A percentile compares a stretch with the other conserved stretches of the same genome.
These are phyloP conservation scores for Podospora fimiseda DNA, from an alignment of 495 filamentous ascomycete species.

Conservation along the genomic window DNA sequence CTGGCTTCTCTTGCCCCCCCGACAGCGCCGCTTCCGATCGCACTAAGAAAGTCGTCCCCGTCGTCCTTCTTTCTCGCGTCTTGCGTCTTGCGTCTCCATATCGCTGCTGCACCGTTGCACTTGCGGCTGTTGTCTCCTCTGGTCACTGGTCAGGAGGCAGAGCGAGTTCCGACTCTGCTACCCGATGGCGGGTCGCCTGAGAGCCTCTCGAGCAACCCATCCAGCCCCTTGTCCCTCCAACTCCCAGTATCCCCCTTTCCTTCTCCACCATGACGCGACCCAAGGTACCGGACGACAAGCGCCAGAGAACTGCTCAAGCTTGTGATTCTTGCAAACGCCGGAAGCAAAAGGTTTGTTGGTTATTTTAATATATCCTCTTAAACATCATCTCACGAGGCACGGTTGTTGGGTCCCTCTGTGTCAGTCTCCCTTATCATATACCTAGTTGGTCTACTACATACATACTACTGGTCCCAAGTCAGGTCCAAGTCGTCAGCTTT, in stretches of 20 bases:
- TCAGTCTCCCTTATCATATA: constrained; percentile 2
- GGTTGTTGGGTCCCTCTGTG: constrained; percentile 2
- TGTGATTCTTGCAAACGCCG: constrained; percentile 74
- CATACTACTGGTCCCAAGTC: too few species aligned
- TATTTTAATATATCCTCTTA: constrained; percentile 9
- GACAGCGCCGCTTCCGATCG: constrained; percentile 26
- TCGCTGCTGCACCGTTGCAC: constrained; percentile 10
- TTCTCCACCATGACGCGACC: constrained; percentile 51
- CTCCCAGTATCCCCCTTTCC: constrained; percentile 11
- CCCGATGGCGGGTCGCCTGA: constrained; percentile 29
- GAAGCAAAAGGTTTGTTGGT: constrained; percentile 62
- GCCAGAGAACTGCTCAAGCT: constrained; percentile 58
- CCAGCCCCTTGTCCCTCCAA: constrained; percentile 7
- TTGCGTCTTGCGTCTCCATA: constrained; percentile 6
- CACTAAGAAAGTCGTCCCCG: constrained; percentile 13
- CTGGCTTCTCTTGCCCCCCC: constrained; percentile 10
- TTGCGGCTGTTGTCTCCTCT: constrained; percentile 18
- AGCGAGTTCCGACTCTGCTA: constrained; percentile 11
- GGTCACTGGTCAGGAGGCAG: constrained; percentile 6
- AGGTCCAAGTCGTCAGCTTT: too few species aligned
- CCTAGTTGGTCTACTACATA: too few species aligned
- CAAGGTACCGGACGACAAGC: constrained; percentile 57
- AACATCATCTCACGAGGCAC: constrained; percentile 11
- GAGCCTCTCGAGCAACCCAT: constrained; percentile 4
- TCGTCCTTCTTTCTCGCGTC: constrained; percentile 2